These are phyloP conservation scores for Trypanosoma scelopori DNA, from an alignment of 208 protist species.

Conservation along the genomic window DNA sequence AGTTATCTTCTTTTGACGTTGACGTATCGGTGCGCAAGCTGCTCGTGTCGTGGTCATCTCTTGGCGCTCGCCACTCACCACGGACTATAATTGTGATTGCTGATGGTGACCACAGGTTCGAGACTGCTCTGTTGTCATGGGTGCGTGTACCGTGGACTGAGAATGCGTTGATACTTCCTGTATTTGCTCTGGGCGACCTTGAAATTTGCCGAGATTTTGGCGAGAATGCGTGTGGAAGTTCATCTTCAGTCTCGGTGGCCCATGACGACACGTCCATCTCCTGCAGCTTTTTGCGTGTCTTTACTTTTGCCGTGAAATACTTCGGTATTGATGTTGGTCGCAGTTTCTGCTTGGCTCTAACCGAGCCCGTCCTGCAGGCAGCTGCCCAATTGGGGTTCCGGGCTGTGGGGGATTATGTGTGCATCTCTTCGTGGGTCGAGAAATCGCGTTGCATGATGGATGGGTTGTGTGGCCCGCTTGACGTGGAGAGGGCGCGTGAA, in stretches of 20 bases:
- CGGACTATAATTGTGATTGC: constrained; percentile 39
- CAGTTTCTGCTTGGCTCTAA: constrained; percentile 27
- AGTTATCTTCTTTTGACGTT: constrained; percentile 1
- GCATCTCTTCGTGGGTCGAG: constrained; percentile 11
- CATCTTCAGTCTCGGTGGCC: background rate
- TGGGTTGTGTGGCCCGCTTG: background rate
- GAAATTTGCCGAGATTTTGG: background rate
- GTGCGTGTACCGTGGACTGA: constrained; percentile 49
- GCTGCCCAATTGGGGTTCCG: constrained; percentile 5
- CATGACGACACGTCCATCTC: background rate
- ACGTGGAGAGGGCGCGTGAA: constrained; percentile 28
- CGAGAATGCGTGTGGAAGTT: background rate
- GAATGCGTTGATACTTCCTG: constrained; percentile 60
- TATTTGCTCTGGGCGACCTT: constrained; percentile 45
- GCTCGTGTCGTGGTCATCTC: constrained; percentile 33
- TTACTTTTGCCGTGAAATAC: constrained; percentile 31
- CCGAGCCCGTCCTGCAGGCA: constrained; percentile 14
- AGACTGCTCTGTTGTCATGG: constrained; percentile 53
- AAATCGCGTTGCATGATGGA: background rate
- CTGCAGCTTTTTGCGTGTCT: constrained; percentile 7
- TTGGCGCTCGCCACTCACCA: constrained; percentile 5
- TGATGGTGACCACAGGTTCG: constrained; percentile 31
- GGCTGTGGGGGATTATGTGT: constrained; percentile 11
- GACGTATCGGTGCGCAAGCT: constrained; percentile 30
- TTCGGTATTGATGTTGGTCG: constrained; percentile 25